These are phyloP conservation scores for Botryobasidium botryosum DNA, from an alignment of 768 basidiomycete species.

Conservation along the genomic window DNA sequence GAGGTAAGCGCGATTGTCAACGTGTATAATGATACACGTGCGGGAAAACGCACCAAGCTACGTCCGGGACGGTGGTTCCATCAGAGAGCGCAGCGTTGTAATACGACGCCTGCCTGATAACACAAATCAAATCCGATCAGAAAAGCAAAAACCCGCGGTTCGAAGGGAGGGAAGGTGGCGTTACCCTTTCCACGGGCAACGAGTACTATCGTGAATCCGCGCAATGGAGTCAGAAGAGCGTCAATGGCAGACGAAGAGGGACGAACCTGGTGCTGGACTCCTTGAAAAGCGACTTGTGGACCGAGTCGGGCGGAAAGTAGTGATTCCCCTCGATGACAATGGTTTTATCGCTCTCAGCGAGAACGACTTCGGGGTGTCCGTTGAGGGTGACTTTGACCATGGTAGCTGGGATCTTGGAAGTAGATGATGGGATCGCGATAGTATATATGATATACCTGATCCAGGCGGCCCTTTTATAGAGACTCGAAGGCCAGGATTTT, in stretches of 20 bases:
- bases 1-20: too few species aligned
- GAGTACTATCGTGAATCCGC: slow-evolving; percentile 24
- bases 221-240: slow-evolving; percentile 7
- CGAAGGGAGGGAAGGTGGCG: too few species aligned
- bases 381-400: slow-evolving; percentile 36
- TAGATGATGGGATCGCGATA: too few species aligned
- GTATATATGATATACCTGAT: too few species aligned
- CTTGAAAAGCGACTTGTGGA: slow-evolving; percentile 30
- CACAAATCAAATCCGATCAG: too few species aligned
- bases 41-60: slow-evolving; percentile 44
- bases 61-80: slow-evolving; percentile 34
- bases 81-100: slow-evolving; percentile 35
- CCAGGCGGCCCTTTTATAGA: too few species aligned
- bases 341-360: slow-evolving; percentile 43
- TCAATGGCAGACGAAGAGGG: slow-evolving; percentile 5
- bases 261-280: slow-evolving; percentile 39
- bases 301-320: slow-evolving; percentile 48
- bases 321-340: slow-evolving; percentile 48
- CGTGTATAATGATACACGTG: too few species aligned
- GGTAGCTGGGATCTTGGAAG: too few species aligned
- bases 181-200: slow-evolving; percentile 68
- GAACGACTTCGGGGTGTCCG: slow-evolving; percentile 27
- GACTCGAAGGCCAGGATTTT: too few species aligned
- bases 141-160: too few species aligned
- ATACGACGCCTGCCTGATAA: slow-evolving; percentile 53